Conservation (phyloP, 176 grass and related monocot species). For the Urochloa ruziziensis region DNA sequence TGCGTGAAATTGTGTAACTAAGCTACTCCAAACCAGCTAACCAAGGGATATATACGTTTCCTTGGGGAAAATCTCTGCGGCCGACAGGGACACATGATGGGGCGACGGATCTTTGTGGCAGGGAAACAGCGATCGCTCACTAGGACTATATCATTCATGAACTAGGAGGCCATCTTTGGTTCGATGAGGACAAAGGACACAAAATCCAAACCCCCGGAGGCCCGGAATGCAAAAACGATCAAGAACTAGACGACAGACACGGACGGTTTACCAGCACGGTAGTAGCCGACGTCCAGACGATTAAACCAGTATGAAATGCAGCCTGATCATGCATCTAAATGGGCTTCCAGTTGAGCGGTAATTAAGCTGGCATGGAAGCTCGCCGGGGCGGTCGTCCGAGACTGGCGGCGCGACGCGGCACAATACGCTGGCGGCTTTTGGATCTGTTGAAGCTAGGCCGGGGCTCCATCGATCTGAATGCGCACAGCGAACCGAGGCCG, state of each 20-base stretch:
- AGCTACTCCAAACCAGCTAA: background rate
- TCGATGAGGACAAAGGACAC: background rate
- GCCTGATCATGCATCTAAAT: background rate
- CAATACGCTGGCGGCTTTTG: background rate
- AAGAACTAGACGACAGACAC: background rate
- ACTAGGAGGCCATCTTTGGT: background rate
- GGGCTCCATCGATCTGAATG: background rate
- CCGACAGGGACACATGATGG: conserved; percentile 29
- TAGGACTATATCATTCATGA: background rate
- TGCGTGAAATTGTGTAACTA: background rate
- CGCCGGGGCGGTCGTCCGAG: background rate
- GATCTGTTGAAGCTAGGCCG: background rate
- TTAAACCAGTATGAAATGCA: background rate
- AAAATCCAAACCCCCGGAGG: background rate
- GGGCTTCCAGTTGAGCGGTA: background rate
- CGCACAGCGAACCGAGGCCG: background rate
- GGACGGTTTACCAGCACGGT: background rate
- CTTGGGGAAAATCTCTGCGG: background rate
- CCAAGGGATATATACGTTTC: too few species aligned
- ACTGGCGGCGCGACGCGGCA: background rate
- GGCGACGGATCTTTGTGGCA: background rate
- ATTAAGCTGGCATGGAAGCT: too few species aligned
- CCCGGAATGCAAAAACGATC: background rate
- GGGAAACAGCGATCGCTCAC: background rate
- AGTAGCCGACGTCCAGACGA: background rate